Evolutionary conservation across 257 asterid species (phyloP).

Genomic region (Solanum rostratum): DNA sequence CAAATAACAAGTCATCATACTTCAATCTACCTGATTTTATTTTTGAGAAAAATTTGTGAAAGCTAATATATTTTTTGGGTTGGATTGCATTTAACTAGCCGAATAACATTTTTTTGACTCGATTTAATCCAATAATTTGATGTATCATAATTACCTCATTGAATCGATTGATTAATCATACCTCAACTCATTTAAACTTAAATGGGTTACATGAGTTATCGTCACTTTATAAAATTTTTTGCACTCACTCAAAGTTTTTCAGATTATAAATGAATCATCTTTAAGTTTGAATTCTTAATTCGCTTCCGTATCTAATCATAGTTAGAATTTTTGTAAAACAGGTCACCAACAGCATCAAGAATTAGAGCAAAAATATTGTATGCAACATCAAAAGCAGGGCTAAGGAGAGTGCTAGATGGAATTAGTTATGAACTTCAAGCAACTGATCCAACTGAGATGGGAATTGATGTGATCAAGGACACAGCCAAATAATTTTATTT

Average conservation of each 20-base stretch:
- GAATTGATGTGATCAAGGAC: slow-evolving; percentile 63
- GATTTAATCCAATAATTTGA: background rate
- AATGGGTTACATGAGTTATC: background rate
- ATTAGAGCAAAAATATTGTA: slow-evolving; percentile 73
- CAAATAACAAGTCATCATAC: background rate
- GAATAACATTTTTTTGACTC: background rate
- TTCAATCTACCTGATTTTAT: background rate
- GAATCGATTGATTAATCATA: background rate
- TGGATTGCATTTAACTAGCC: background rate
- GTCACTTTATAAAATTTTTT: background rate
- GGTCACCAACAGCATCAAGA: slow-evolving; percentile 83
- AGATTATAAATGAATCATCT: background rate
- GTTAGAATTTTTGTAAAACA: background rate
- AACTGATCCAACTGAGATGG: slow-evolving; percentile 91
- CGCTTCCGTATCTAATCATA: background rate
- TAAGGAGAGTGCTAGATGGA: slow-evolving; percentile 76
- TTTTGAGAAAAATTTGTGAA: background rate
- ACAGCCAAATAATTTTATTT: slow-evolving; percentile 25
- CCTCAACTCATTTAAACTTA: background rate
- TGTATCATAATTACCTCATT: background rate
- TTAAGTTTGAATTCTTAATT: background rate
- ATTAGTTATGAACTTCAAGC: slow-evolving; percentile 85
- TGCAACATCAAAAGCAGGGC: slow-evolving; percentile 80
- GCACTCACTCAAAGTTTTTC: background rate
- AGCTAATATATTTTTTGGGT: background rate